Conservation (phyloP, 371 early-diverging fungal genomes). For the Mucor saturninus region DNA sequence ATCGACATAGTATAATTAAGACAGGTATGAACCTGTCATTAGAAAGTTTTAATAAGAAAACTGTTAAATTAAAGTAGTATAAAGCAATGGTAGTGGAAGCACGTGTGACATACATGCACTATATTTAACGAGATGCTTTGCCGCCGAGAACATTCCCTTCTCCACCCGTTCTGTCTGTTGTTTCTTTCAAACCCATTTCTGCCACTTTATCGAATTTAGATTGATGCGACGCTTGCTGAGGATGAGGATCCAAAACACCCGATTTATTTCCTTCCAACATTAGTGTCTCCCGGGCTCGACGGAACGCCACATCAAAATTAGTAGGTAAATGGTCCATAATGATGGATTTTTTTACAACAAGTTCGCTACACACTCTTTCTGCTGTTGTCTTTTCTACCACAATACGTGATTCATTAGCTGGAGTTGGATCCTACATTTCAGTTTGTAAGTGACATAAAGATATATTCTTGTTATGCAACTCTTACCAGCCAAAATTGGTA, state of each 20-base stretch:
- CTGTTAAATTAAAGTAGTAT: neutral
- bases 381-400: constrained; percentile 49
- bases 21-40: too few species aligned
- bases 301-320: constrained; percentile 53
- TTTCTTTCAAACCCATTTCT: constrained; percentile 24
- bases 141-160: constrained; percentile 12
- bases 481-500: constrained; percentile 58
- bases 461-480: neutral
- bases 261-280: constrained; percentile 33
- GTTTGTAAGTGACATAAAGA: neutral
- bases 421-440: constrained; percentile 43
- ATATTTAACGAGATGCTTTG: constrained; percentile 10
- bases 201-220: constrained; percentile 1
- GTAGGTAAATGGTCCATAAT: constrained; percentile 55
- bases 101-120: neutral
- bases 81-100: too few species aligned
- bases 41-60: too few species aligned
- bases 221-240: neutral
- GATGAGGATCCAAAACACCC: constrained; percentile 18
- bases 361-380: constrained; percentile 42
- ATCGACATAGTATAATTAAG: too few species aligned
- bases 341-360: constrained; percentile 47
- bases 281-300: constrained; percentile 46
- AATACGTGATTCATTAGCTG: constrained; percentile 51
- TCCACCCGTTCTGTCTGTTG: constrained; percentile 23